Conservation (phyloP, 306 rosid species). For the Prunus kanzakura region DNA sequence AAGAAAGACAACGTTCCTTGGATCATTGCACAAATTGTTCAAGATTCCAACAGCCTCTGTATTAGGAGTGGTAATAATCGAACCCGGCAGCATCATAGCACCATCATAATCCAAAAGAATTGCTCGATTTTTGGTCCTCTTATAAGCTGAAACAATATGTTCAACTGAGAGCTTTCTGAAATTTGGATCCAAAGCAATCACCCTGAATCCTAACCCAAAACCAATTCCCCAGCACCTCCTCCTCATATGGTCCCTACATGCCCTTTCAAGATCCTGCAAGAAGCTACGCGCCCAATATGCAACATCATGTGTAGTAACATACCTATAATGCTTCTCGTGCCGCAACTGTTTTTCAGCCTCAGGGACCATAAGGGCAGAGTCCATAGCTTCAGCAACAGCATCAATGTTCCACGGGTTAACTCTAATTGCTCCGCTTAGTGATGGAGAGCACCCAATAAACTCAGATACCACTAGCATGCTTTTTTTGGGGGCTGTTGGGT, state of each 20-base stretch:
- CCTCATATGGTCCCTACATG: conserved; percentile 75
- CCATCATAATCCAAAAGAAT: conserved; percentile 85
- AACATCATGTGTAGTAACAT: conserved; percentile 86
- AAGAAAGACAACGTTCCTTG: conserved; percentile 68
- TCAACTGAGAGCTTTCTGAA: conserved; percentile 77
- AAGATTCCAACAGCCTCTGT: conserved; percentile 61
- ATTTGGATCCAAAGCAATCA: conserved; percentile 82
- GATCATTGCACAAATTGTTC: conserved; percentile 69
- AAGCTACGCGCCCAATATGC: conserved; percentile 93
- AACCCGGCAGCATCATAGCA: conserved; percentile 61
- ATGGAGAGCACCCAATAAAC: conserved; percentile 91
- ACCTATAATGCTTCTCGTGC: conserved; percentile 86
- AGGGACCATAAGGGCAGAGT: conserved; percentile 54
- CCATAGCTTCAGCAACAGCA: conserved; percentile 90
- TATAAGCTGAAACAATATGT: conserved; percentile 84
- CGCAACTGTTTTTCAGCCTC: conserved; percentile 80
- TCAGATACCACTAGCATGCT: conserved; percentile 87
- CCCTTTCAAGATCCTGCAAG: conserved; percentile 81
- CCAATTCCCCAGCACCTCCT: conserved; percentile 96
- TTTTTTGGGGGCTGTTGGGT: conserved; percentile 42
- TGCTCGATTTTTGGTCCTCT: conserved; percentile 69
- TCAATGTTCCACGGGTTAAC: conserved; percentile 94
- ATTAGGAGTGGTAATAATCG: conserved; percentile 59
- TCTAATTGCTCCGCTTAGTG: conserved; percentile 83
- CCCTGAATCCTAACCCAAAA: conserved; percentile 86